Evolutionary conservation across 192 early-diverging fungal species (phyloP), one percentile per base, ranked within the genome.

Genomic region (Linnemannia exigua): DNA sequence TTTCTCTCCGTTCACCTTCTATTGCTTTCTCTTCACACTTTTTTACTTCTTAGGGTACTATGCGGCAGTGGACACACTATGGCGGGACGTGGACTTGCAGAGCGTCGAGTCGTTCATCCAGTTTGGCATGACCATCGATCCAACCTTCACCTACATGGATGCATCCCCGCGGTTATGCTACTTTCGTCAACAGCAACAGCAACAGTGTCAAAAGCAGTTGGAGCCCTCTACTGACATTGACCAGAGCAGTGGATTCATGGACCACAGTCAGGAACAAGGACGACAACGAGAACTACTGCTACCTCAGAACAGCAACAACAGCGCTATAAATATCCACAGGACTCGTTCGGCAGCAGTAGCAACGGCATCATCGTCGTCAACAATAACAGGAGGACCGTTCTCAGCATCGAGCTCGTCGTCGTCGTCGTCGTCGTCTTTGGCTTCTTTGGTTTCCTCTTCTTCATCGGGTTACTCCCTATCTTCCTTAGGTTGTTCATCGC

Each of bases 31-130:
- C 16, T 35, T n/a, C n/a, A n/a, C n/a, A n/a, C n/a, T n/a, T n/a
- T n/a, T n/a, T n/a, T n/a, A n/a, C n/a, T n/a, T n/a, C n/a, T 4
- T 74, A 86, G 83, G 83, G 83, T 86, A 86, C 41, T 79, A 79
- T 51, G 77, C 83, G 33, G 83, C 83, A 28, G 78, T 86, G 9
- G 83, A 86, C 25, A 86, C 83, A 47, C 54, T 86, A 19, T 86
- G 83, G 83, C 25, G 83, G 33, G 70, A 86, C 12, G 74, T 86
- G 35, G 74, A 86, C 61, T 54, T 80, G 22, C 77, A 75, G 37
- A 76, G 74, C 46, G 70, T 86, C 1, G 77, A 86, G 35, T 79
- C 83, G 15, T 86, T 79, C 52, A 78, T 86, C n/a, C 68, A 86
- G 36, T 80, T 86, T 47, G 71, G 77, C 38, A 61, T 38, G 54